Evolutionary conservation across 2,329 filamentous ascomycete species (phyloP), one percentile per base, ranked within the genome.

Genomic region (Beauveria scarabaeidicola): DNA sequence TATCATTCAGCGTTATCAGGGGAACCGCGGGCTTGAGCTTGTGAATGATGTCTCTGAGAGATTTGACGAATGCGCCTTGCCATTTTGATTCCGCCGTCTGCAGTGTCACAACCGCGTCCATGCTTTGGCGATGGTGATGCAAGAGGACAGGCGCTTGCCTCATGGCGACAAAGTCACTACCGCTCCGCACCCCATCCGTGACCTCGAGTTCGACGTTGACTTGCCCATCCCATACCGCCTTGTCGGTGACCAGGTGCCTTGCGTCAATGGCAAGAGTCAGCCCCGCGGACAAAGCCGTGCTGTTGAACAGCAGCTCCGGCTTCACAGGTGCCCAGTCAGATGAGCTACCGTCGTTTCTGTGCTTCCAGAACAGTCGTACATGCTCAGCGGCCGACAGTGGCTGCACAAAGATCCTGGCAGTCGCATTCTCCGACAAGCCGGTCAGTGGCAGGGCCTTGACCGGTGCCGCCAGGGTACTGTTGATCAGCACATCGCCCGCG

Each of bases 41-140:
- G n/a, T 19, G 17, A 19, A 41, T 41, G 17, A 41, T 10, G 17
- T n/a, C 17, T 19, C n/a, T 9, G 40, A 41, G 40, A 19, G 40
- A 9, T 4, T 19, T 41, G 17, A 41, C 40, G 40, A 41, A 41
- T 19, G 15, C 3, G 7, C 17, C 15, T 8, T 41, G 40, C 40
- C 40, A 41, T 19, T n/a, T 17, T 3, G 40, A 19, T 41, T 41
- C 40, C 40, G 3, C n/a, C 4, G 40, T 41, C 7, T 41, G 40
- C 17, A 41, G 4, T 19, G 17, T 41, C 7, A 41, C 25, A 29
- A 52, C 48, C 25, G 46, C 48, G 9, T 58, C 54, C 13, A 48
- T 25, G 5, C 38, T 38, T 2, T 61, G 60, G 15, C 58, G 47
- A 27, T 61, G 60, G 50, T 61, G 60, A 48, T 61, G 60, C 15